Base-by-base conservation (phyloP, 805 yeast genomes). In the Brettanomyces custersianus region DNA sequence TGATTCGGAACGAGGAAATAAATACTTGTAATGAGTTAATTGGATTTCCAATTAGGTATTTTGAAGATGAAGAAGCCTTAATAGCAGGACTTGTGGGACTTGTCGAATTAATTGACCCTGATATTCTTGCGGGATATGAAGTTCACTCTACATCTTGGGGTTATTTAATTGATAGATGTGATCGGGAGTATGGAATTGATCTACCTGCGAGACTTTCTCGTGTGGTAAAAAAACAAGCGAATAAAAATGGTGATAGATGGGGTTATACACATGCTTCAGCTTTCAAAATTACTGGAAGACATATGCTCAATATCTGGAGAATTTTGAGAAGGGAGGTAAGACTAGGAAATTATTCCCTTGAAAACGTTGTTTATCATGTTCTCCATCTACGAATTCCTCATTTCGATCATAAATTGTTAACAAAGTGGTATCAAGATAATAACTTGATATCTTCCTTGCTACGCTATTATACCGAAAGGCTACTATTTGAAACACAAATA, bases 121-220 rank as follows among this genome's bases (percentile, higher is more conserved):
- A 92, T 53, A 74, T 92, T 21, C 50, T 92, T 5, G 68, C 84
- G 0, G 97, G 96, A 0, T 92, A 71, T 53, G 98, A 92, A 49
- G 68, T 85, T 5, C 82, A 85, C 43, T 60, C 77, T 1, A 48
- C 71, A 0, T 84, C 96, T 0, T 90, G 97, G 97, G 97, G 98
- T 0, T 92, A 83, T 48, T 36, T 88, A 0, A 66, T 83, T 19
- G 92, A 83, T 35, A 55, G 98, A 31, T 68, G 72, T 38, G 52
- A 62, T 13, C 41, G 39, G 0, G 57, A 51, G 2, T 66, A 66
- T 47, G 71, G 70, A 2, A 56, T 68, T 10, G 80, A 84, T 44
- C 43, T 86, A 4, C 53, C 70, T n/a, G 60, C 65, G 0, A 70
- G 74, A 29, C 52, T 87, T 1, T 74, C 95, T 1, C 60, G 95